Conservation (phyloP, 2,329 filamentous ascomycete species). For the Colletotrichum acutatum region DNA sequence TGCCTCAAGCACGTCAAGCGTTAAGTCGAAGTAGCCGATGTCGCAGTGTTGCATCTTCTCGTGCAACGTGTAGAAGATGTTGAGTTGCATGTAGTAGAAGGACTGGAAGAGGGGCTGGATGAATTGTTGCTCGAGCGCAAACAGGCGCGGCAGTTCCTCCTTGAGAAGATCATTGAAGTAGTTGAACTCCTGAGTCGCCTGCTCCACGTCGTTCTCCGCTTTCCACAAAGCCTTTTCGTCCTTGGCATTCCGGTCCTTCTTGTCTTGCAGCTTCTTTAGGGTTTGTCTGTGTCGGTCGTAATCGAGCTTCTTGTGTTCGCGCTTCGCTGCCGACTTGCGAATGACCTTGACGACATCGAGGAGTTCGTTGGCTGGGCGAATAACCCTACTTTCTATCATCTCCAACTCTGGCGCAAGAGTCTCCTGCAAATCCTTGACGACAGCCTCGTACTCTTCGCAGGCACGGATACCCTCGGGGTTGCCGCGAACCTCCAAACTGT, state of each 20-base stretch:
- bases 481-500: conserved; percentile 82
- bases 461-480: conserved; percentile 94
- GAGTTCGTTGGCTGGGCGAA: conserved; percentile 92
- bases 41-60: conserved; percentile 98
- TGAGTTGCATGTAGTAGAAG: conserved; percentile 99
- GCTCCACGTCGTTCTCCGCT: conserved; percentile 90
- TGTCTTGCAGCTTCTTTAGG: conserved; percentile 95
- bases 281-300: conserved; percentile 87
- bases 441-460: conserved; percentile 94
- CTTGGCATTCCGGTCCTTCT: conserved; percentile 95
- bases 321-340: conserved; percentile 87
- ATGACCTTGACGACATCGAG: conserved; percentile 96
- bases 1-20: conserved; percentile 89
- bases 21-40: conserved; percentile 97
- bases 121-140: conserved; percentile 89
- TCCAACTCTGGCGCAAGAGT: conserved; percentile 92
- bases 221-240: conserved; percentile 98
- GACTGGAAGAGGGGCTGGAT: conserved; percentile 97
- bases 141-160: conserved; percentile 93
- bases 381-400: conserved; percentile 94
- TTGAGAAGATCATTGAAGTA: conserved; percentile 98
- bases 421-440: conserved; percentile 90
- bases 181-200: conserved; percentile 94
- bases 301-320: conserved; percentile 97
- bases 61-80: conserved; percentile 98